phyloP scores from a whole-genome alignment of 2,329 filamentous ascomycete species.

The Penicillium hordei region DNA sequence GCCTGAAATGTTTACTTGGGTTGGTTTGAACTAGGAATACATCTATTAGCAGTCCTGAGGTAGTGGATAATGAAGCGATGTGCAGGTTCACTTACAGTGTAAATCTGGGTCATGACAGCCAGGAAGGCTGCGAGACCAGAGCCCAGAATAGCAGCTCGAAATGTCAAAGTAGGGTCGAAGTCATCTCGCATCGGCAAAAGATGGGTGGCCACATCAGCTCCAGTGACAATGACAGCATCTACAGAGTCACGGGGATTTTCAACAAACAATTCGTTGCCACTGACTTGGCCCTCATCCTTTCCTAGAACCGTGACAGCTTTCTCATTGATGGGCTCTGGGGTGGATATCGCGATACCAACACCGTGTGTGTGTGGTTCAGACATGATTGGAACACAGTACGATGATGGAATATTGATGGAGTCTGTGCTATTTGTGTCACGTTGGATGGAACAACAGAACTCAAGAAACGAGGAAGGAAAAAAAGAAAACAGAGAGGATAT shows the following conservation, averaged over 20 bases:
- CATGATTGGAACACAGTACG: neutral
- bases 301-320: neutral
- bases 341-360: neutral
- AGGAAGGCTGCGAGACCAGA: slow-evolving; percentile 54
- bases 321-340: neutral
- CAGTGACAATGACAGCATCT: slow-evolving; percentile 53
- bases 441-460: neutral
- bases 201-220: slow-evolving; percentile 51
- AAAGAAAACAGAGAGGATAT: neutral
- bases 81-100: slow-evolving; percentile 24
- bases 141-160: slow-evolving; percentile 54
- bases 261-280: neutral
- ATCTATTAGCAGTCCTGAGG: slow-evolving; percentile 5
- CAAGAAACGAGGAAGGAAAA: neutral
- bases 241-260: slow-evolving; percentile 1
- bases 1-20: slow-evolving; percentile 49
- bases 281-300: neutral
- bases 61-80: slow-evolving; percentile 1
- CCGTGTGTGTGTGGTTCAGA: neutral
- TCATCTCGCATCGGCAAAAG: slow-evolving; percentile 57
- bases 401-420: neutral
- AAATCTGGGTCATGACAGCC: slow-evolving; percentile 58
- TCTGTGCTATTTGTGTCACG: neutral
- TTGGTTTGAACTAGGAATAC: slow-evolving; percentile 53
- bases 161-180: slow-evolving; percentile 52